Percentiles rank a stretch among this genome's conserved stretches.
These are phyloP conservation scores for Arxiozyma slooffiae DNA, from an alignment of 1,139 yeast genomes.

Conservation along the genomic window DNA sequence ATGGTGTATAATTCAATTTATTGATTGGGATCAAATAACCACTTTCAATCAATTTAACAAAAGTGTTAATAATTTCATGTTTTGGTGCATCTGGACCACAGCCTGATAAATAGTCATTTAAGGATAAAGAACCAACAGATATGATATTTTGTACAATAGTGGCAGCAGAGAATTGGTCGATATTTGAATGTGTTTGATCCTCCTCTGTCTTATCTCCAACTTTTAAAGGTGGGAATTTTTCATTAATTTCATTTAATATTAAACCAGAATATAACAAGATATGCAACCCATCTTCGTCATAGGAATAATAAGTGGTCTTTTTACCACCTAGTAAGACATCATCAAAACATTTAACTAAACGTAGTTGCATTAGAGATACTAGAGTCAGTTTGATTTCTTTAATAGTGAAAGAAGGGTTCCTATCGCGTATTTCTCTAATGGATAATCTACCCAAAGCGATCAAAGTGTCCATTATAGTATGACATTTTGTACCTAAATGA, in stretches of 20 bases:
- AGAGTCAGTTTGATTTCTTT: slow-evolving; percentile 45
- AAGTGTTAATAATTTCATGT: slow-evolving; percentile 16
- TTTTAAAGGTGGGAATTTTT: slow-evolving; percentile 12
- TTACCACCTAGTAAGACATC: slow-evolving; percentile 32
- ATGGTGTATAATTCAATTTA: slow-evolving; percentile 35
- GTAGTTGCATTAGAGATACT: slow-evolving; percentile 57
- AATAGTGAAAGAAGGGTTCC: slow-evolving; percentile 35
- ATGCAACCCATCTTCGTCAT: slow-evolving; percentile 56
- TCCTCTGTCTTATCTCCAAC: slow-evolving; percentile 17
- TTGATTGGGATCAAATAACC: slow-evolving; percentile 51
- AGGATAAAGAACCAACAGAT: slow-evolving; percentile 53
- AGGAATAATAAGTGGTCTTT: slow-evolving; percentile 42
- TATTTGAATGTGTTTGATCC: slow-evolving; percentile 9
- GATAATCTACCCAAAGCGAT: slow-evolving; percentile 52
- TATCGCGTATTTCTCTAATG: slow-evolving; percentile 38
- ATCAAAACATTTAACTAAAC: slow-evolving; percentile 50
- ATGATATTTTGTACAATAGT: slow-evolving; percentile 62
- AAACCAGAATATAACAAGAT: slow-evolving; percentile 69
- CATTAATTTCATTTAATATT: slow-evolving; percentile 44
- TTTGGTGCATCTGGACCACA: slow-evolving; percentile 4
- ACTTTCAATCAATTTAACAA: slow-evolving; percentile 23
- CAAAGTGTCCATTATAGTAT: slow-evolving; percentile 44
- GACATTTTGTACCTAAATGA: slow-evolving; percentile 58
- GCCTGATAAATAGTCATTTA: slow-evolving; percentile 44
- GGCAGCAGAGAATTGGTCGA: slow-evolving; percentile 40